Evolutionary conservation across 441 rosid genomes (phyloP), one percentile per base, ranked within the genome.

Genomic region (Isatis lusitanica): DNA sequence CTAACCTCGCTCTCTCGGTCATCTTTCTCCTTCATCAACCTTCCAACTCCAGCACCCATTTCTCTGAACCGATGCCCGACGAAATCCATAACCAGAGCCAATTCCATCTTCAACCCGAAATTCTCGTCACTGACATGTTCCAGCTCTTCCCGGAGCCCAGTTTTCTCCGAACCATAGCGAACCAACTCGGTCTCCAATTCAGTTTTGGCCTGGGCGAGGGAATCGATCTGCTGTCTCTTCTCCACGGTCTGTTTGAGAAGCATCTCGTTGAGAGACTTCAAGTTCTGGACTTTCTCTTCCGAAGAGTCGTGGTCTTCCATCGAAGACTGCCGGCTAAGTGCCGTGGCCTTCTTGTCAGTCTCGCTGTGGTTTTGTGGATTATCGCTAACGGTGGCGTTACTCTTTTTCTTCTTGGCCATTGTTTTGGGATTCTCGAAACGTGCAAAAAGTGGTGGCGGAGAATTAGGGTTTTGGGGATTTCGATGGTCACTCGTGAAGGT

Each of bases 381-480:
- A 28, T 79, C 52, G 52, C 76, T 36, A 24, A 33, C 48, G 55
- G 60, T 17, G 2, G 38, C 78, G 3, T 82, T 46, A 33, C 79
- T 15, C 30, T 78, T 76, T 73, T 90, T 92, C 86, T 84, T 88
- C 70, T 80, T 86, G 65, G 92, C 85, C 93, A 86, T 90, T 61
- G 42, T 60, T 50, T 24, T 24, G 66, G n/a, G 73, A 62, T 51
- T 76, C 71, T 69, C 52, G 39, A 63, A 51, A 33, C 12, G n/a
- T 39, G 24, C 7, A 43, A n/a, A 55, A 58, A 6, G 52, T 43
- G 40, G 63, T 26, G 63, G 48, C 78, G 63, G 72, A 10, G 62
- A 13, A 64, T 18, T 16, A 12, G 44, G 44, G 40, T 36, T 69
- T 63, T 61, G 61, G 36, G 67, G 73, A 52, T 31, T 73, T 68